These are phyloP conservation scores for Capsicum pubescens DNA, from an alignment of 257 asterid genomes.

Conservation along the genomic window DNA sequence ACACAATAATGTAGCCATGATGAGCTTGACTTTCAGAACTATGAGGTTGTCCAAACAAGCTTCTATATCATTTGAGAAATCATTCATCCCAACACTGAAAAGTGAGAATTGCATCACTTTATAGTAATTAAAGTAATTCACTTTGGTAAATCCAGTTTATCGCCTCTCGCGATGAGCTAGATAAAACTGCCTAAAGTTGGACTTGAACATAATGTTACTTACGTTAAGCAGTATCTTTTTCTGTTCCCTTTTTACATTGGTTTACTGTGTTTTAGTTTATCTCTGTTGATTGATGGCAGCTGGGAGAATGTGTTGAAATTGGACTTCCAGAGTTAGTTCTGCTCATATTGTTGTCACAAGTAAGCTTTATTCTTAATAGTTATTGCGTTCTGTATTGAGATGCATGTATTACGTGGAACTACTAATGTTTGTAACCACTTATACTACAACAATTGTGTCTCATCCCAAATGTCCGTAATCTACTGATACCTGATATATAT, in stretches of 20 bases:
- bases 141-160: neutral
- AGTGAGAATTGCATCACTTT: neutral
- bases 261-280: neutral
- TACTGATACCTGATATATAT: neutral
- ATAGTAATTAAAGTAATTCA: conserved; percentile 8
- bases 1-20: neutral
- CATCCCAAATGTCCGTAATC: neutral
- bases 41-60: neutral
- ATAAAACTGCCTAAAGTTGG: neutral
- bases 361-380: neutral
- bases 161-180: neutral
- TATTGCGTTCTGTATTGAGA: neutral
- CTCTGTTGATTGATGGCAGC: conserved; percentile 33
- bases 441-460: too few species aligned
- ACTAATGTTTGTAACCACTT: neutral
- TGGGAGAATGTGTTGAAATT: conserved; percentile 53
- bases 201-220: neutral
- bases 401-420: neutral
- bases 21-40: neutral
- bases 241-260: neutral
- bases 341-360: conserved; percentile 50
- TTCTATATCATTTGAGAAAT: neutral
- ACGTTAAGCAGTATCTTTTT: neutral
- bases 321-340: conserved; percentile 53
- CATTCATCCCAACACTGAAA: neutral